Evolutionary conservation across 495 filamentous ascomycete genomes (phyloP), one percentile per base, ranked within the genome.

Genomic region (Talaromyces liani): DNA sequence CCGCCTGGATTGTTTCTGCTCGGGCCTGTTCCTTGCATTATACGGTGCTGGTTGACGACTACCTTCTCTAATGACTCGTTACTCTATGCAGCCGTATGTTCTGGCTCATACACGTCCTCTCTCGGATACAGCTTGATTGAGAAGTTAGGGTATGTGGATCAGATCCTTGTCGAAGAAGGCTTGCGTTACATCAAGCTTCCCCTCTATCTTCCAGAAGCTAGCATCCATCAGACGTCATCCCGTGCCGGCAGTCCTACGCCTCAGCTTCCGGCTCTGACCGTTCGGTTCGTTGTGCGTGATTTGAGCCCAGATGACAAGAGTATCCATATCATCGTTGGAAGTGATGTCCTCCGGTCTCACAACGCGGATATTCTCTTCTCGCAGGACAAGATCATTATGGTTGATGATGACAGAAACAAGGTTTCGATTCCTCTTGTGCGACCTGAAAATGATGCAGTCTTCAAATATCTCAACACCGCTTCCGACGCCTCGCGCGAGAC

Each of bases 361-460:
- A 93, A 88, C 69, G 93, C 92, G 24, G 95, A 98, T 72, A 83
- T 98, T 29, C 75, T 97, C 10, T 92, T 98, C 70, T 97, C 94
- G 0, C 89, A 92, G 63, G 96, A 96, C 66, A 85, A 87, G 63
- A 82, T 98, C 71, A 88, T 89, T 0, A 80, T 98, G 53, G 91
- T 92, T 65, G 91, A 93, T 68, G 89, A 93, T 69, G 90, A 93
- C 31, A 83, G 89, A 45, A 90, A 90, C 71, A 95, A 94, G 66
- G 76, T 98, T n/a, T 92, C 88, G 20, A 87, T 98, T 22, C 94
- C 93, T 27, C 87, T 98, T 64, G 92, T 95, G 56, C 85, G 93
- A 47, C 95, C 94, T n/a, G 93, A 97, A 72, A 87, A 92, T 64
- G 91, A 96, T 60, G 78, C 77, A 8, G 76, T 85, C 3, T 97